Conservation (phyloP, 2,329 filamentous ascomycete species). For the Colletotrichum sp. region DNA sequence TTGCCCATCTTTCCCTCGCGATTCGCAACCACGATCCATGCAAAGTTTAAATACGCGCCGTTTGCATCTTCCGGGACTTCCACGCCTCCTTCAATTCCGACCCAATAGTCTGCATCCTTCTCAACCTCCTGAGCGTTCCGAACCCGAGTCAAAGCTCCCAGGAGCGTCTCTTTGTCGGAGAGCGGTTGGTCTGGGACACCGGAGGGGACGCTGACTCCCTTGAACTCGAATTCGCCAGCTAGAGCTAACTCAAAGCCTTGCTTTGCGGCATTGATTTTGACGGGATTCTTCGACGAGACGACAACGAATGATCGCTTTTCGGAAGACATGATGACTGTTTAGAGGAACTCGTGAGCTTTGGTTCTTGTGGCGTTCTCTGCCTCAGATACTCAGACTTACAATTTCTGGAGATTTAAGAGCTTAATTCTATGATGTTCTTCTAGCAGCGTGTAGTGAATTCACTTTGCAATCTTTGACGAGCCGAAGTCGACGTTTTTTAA, state of each 20-base stretch:
- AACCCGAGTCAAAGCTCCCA: slow-evolving; percentile 41
- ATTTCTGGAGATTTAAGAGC: neutral
- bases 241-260: slow-evolving; percentile 33
- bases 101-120: slow-evolving; percentile 41
- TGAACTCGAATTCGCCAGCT: slow-evolving; percentile 25
- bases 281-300: slow-evolving; percentile 43
- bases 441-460: neutral
- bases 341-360: neutral
- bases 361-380: neutral
- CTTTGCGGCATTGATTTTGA: slow-evolving; percentile 41
- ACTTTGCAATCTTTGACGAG: neutral
- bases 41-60: slow-evolving; percentile 38
- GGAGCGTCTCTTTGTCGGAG: slow-evolving; percentile 41
- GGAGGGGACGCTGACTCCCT: slow-evolving; percentile 37
- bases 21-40: slow-evolving; percentile 41
- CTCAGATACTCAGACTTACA: neutral
- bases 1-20: slow-evolving; percentile 34
- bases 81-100: slow-evolving; percentile 47
- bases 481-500: neutral
- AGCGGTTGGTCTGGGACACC: slow-evolving; percentile 45
- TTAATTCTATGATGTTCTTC: too few relatives aligned
- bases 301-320: slow-evolving; percentile 25
- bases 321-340: neutral
- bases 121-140: slow-evolving; percentile 32
- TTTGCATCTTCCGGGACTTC: slow-evolving; percentile 26